Evolutionary conservation across 805 yeast species (phyloP).

Genomic region (Candida glaebosa): DNA sequence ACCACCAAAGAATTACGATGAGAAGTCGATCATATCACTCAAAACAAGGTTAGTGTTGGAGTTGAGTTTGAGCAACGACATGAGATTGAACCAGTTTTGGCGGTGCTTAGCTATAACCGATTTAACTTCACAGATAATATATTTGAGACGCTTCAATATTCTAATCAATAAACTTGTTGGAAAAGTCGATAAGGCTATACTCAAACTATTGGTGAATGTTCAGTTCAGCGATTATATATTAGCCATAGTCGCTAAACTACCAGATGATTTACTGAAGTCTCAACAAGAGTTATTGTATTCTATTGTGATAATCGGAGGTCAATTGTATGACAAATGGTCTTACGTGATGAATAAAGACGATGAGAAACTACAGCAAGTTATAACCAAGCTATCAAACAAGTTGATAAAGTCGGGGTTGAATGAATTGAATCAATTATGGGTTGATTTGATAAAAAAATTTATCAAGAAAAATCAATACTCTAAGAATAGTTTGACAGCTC

Average conservation of each 20-base stretch:
- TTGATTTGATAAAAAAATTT: conserved; percentile 1
- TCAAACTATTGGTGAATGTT: conserved; percentile 2
- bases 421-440: conserved; percentile 2
- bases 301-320: conserved; percentile 1
- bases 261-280: not conserved
- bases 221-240: conserved; percentile 2
- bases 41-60: conserved; percentile 16
- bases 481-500: not conserved
- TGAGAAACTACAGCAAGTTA: not conserved
- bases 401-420: not conserved
- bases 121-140: conserved; percentile 10
- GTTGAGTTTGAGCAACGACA: conserved; percentile 16
- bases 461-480: conserved; percentile 1
- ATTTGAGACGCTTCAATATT: conserved; percentile 11
- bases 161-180: not conserved
- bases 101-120: conserved; percentile 11
- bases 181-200: conserved; percentile 2
- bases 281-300: conserved; percentile 1
- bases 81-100: conserved; percentile 22
- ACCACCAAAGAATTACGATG: conserved; percentile 2
- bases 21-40: not conserved
- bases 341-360: conserved; percentile 2
- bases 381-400: not conserved
- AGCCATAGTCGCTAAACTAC: not conserved
- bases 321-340: conserved; percentile 2